Evolutionary conservation across 139 green algal genomes (phyloP).

Genomic region (Volvox africanus): DNA sequence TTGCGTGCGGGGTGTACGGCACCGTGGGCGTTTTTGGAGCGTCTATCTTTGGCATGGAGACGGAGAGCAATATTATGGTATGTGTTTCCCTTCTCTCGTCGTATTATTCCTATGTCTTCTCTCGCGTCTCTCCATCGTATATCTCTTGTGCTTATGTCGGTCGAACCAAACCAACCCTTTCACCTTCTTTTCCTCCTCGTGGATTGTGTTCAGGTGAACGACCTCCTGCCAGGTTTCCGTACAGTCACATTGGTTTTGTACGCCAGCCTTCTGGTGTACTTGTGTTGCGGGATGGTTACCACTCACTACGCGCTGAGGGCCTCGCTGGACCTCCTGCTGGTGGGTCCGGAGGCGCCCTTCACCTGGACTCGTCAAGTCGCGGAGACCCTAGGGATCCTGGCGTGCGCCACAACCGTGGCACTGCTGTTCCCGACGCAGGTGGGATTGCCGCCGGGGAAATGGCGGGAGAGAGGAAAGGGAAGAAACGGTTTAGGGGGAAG

Average conservation of each 20-base stretch:
- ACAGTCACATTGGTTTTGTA: slow-evolving; percentile 63
- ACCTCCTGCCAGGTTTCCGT: slow-evolving; percentile 49
- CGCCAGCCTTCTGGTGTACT: slow-evolving; percentile 57
- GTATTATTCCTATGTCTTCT: too few relatives aligned
- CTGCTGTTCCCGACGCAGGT: slow-evolving; percentile 61
- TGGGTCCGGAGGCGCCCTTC: slow-evolving; percentile 67
- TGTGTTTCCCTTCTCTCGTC: not conserved
- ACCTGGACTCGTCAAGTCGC: slow-evolving; percentile 56
- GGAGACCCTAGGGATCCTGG: slow-evolving; percentile 62
- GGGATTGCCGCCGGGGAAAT: too few relatives aligned
- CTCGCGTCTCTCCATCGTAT: too few relatives aligned
- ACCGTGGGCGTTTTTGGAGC: slow-evolving; percentile 68
- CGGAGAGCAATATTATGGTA: slow-evolving; percentile 70
- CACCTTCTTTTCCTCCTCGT: not conserved
- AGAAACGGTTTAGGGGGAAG: too few relatives aligned
- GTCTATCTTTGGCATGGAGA: slow-evolving; percentile 63
- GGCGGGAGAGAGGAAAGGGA: too few relatives aligned
- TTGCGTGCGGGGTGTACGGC: slow-evolving; percentile 60
- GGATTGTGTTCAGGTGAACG: slow-evolving; percentile 64
- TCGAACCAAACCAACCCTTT: not conserved
- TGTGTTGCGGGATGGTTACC: slow-evolving; percentile 72
- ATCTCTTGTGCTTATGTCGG: too few relatives aligned
- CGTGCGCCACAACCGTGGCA: slow-evolving; percentile 53
- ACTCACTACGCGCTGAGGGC: slow-evolving; percentile 71
- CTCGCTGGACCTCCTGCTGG: slow-evolving; percentile 72